Base-by-base conservation (phyloP, 2,329 filamentous ascomycete species). In the Orbilia oligospora region DNA sequence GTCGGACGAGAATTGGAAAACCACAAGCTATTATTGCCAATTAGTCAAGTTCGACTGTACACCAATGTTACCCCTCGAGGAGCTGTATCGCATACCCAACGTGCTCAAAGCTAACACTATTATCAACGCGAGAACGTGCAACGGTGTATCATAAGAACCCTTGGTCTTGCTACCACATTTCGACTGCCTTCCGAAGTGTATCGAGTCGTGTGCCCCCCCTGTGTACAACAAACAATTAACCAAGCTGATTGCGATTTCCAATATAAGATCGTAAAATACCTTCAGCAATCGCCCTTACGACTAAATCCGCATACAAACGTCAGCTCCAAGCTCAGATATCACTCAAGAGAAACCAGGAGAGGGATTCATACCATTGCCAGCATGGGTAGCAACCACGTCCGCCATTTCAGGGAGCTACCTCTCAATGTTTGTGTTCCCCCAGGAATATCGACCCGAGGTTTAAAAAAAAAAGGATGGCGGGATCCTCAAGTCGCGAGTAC, bases 1-100 rank as follows among this genome's bases (percentile, higher is more conserved):
- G 87, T 71, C 88, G 87, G 22, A 88, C 88, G 24, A 90, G 85
- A 66, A 91, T 86, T 0, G 89, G 89, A 80, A 90, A 90, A 53
- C 88, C 88, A 83, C 89, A 90, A 81, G 88, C 89, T 87, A 69
- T 18, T 20, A 44, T 24, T 12, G 63, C 49, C 69, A 14, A 30
- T 66, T 33, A 73, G 70, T 53, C 18, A n/a, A 24, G 5, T n/a
- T 30, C 6, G n/a, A 9, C 12, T 22, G 48, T 30, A 18, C 22
- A 10, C 46, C 20, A 20, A 30, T 58, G 6, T 30, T 30, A 30
- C 24, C 33, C 16, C 36, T 41, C n/a, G 36, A 58, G 41, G 27
- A 65, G 58, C 22, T 41, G 9, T 22, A 38, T 30, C 41, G 82
- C 84, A 51, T 81, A 87, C 87, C 87, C 76, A 86, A 83, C 63